Conservation (phyloP, 345 rosid genomes). For the Boechera divaricarpa region DNA sequence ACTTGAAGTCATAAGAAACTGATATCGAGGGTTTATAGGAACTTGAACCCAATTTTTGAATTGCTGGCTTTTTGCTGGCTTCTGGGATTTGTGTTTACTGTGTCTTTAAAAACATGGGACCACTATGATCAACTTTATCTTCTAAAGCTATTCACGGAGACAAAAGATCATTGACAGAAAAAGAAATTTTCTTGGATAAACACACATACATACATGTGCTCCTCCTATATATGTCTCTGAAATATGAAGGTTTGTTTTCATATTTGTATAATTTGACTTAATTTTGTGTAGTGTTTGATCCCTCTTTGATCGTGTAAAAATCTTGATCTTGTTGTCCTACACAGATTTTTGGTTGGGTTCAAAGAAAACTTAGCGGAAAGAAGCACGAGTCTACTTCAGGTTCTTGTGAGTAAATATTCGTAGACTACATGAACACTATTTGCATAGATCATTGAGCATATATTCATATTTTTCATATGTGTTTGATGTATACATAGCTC, state of each 20-base stretch:
- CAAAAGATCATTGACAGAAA: constrained; percentile 38
- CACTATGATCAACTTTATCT: constrained; percentile 37
- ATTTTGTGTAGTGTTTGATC: constrained; percentile 1
- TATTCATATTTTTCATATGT: constrained; percentile 3
- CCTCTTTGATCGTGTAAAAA: constrained; percentile 11
- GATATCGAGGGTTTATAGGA: constrained; percentile 33
- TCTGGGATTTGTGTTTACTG: constrained; percentile 34
- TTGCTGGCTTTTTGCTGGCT: constrained; percentile 42
- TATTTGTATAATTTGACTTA: constrained; percentile 3
- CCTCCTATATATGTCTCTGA: constrained; percentile 6
- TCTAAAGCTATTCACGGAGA: constrained; percentile 26
- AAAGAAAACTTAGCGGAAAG: constrained; percentile 57
- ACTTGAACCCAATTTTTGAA: constrained; percentile 40
- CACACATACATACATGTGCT: constrained; percentile 16
- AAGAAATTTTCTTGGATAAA: constrained; percentile 42
- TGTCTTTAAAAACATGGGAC: constrained; percentile 43
- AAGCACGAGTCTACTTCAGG: constrained; percentile 36
- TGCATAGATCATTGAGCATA: constrained; percentile 22
- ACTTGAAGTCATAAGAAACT: constrained; percentile 38
- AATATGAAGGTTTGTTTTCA: constrained; percentile 44
- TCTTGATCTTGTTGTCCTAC: constrained; percentile 28
- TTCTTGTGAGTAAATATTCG: constrained; percentile 47
- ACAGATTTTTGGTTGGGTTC: constrained; percentile 84
- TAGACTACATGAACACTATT: neutral
- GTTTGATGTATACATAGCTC: constrained; percentile 38